Percentiles rank a stretch among this genome's conserved stretches.
These are phyloP conservation scores for Tetragonia tetragonoides DNA, from an alignment of 148 eudicot genomes.

Conservation along the genomic window DNA sequence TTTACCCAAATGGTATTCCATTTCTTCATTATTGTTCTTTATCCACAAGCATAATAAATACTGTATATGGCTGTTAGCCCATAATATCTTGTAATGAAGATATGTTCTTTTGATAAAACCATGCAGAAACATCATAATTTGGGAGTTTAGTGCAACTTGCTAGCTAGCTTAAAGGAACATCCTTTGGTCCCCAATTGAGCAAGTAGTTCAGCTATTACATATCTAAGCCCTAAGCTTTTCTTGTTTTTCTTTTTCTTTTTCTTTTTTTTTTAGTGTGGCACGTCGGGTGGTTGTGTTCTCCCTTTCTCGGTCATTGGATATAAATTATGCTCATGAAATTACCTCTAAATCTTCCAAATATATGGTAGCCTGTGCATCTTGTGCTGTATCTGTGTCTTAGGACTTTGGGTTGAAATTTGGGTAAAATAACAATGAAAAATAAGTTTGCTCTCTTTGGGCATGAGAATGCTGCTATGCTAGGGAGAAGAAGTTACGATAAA, in stretches of 20 bases:
- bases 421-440: conserved; percentile 16
- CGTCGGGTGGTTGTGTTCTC: neutral
- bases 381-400: too few relatives aligned
- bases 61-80: neutral
- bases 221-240: neutral
- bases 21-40: neutral
- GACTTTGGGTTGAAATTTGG: neutral
- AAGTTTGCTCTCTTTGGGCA: conserved; percentile 13
- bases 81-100: neutral
- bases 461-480: conserved; percentile 20
- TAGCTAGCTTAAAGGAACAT: neutral
- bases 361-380: too few relatives aligned
- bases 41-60: neutral
- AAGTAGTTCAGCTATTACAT: neutral
- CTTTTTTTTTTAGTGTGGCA: too few relatives aligned
- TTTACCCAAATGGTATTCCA: neutral
- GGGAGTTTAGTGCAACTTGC: neutral
- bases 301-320: neutral
- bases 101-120: neutral
- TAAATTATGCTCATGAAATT: neutral
- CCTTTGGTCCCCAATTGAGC: conserved; percentile 16
- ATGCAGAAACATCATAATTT: neutral
- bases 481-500: conserved; percentile 20
- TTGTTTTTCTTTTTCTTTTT: neutral
- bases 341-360: neutral